Evolutionary conservation across 345 rosid species (phyloP).

Genomic region (Populus deltoides): DNA sequence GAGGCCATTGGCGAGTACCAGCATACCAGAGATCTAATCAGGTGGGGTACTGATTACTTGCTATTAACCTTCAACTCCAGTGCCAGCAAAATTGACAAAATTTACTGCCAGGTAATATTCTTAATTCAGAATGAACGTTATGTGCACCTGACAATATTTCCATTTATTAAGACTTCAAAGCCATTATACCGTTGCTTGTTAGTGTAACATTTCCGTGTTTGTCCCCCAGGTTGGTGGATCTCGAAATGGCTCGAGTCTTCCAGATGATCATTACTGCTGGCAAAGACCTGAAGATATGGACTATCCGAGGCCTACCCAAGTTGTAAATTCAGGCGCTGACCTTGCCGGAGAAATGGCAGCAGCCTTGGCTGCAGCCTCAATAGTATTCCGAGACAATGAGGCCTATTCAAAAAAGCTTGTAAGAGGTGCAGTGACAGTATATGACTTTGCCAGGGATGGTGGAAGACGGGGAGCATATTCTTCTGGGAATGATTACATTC

Average conservation of each 20-base stretch:
- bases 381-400: slow-evolving; percentile 54
- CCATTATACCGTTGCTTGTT: background rate
- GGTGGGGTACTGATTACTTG: slow-evolving; percentile 86
- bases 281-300: slow-evolving; percentile 80
- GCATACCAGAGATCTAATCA: slow-evolving; percentile 63
- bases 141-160: background rate
- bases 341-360: slow-evolving; percentile 79
- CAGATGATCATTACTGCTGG: slow-evolving; percentile 85
- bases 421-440: slow-evolving; percentile 60
- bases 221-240: slow-evolving; percentile 61
- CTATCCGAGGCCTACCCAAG: slow-evolving; percentile 48
- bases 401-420: slow-evolving; percentile 53
- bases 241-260: slow-evolving; percentile 43
- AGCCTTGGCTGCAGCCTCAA: slow-evolving; percentile 73
- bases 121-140: background rate
- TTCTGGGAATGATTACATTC: slow-evolving; percentile 37
- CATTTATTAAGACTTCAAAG: background rate
- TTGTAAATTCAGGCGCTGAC: slow-evolving; percentile 45
- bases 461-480: slow-evolving; percentile 45
- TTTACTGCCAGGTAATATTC: slow-evolving; percentile 51
- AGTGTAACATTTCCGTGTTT: background rate
- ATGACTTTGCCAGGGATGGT: slow-evolving; percentile 51
- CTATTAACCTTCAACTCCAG: slow-evolving; percentile 73
- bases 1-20: slow-evolving; percentile 53
- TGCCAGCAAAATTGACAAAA: slow-evolving; percentile 54